Percentiles rank a stretch among this genome's conserved stretches.
These are phyloP conservation scores for Ampelocalamus luodianensis DNA, from an alignment of 176 grass and related monocot species.

Conservation along the genomic window DNA sequence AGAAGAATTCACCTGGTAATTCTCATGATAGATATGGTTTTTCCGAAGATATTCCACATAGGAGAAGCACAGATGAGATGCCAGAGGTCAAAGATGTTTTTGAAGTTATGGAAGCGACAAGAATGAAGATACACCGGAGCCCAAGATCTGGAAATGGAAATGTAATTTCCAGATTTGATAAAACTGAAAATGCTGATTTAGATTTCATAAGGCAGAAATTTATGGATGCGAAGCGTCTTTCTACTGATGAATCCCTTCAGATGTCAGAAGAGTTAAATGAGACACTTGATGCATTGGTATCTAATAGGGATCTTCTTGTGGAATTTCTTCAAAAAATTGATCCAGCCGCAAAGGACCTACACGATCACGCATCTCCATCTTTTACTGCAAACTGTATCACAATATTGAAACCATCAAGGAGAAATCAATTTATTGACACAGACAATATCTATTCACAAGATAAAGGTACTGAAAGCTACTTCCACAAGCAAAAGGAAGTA, in stretches of 20 bases:
- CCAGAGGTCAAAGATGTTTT: conserved; percentile 91
- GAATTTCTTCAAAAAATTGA: conserved; percentile 77
- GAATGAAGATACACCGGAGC: conserved; percentile 60
- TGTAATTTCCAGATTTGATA: conserved; percentile 45
- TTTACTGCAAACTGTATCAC: conserved; percentile 73
- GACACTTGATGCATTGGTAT: conserved; percentile 73
- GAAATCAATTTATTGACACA: conserved; percentile 40
- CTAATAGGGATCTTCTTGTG: conserved; percentile 81
- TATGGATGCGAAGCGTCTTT: conserved; percentile 76
- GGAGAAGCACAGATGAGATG: conserved; percentile 60
- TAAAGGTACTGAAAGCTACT: conserved; percentile 39
- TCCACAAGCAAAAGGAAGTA: conserved; percentile 43
- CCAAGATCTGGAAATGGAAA: conserved; percentile 46
- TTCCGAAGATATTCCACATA: conserved; percentile 45
- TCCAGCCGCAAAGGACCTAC: conserved; percentile 58
- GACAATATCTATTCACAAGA: conserved; percentile 36
- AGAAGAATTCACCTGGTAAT: conserved; percentile 40
- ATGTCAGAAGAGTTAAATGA: conserved; percentile 81
- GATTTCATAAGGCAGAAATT: conserved; percentile 85
- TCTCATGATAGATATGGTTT: conserved; percentile 57
- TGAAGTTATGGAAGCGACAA: conserved; percentile 76
- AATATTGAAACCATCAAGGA: conserved; percentile 78
- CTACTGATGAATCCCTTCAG: conserved; percentile 63
- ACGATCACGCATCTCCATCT: conserved; percentile 64
- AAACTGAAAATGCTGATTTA: conserved; percentile 47